Base-by-base conservation (phyloP, 331 rosid genomes). In the Pyrus hybrid region DNA sequence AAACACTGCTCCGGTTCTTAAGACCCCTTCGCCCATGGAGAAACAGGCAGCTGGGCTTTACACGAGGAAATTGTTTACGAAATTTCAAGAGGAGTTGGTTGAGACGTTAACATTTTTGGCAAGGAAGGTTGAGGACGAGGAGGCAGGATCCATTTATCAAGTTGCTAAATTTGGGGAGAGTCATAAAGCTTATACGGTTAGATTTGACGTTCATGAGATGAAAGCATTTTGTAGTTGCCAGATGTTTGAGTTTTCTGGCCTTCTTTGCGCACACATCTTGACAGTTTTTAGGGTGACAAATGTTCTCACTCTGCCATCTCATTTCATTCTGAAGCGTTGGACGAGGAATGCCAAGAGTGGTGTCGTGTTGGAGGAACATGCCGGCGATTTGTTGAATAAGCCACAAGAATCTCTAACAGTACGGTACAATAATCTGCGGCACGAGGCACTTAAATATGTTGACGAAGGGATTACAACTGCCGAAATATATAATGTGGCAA, bases 21-120 rank as follows among this genome's bases (percentile, higher is more conserved):
- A 80, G 82, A 88, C 89, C 76, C 91, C 89, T 43, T 88, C 89
- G 21, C 91, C 89, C 22, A 85, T 88, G 89, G 91, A 85, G 86
- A 88, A 88, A 83, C 89, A 85, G 73, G 77, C 82, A 74, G 86
- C 88, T 41, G 86, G 79, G 76, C 80, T 79, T 53, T 88, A 85
- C 86, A 81, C 91, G 22, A 85, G 85, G 78, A 87, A 77, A 64
- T 69, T 87, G 83, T 87, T 87, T 75, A 81, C 69, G 73, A 85
- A 85, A 54, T 85, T 88, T 75, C 91, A 83, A 77, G 88, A 85
- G 70, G 86, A 81, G 82, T 76, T 85, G 85, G 85, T 85, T 72
- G 88, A 81, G 85, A 85, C 89, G 68, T 63, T 85, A 70, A 85
- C 88, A 51, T 88, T 85, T 81, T 64, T 81, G 83, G 89, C 89